Base-by-base conservation (phyloP, 179 eudicot genomes). In the Silene vulgaris region DNA sequence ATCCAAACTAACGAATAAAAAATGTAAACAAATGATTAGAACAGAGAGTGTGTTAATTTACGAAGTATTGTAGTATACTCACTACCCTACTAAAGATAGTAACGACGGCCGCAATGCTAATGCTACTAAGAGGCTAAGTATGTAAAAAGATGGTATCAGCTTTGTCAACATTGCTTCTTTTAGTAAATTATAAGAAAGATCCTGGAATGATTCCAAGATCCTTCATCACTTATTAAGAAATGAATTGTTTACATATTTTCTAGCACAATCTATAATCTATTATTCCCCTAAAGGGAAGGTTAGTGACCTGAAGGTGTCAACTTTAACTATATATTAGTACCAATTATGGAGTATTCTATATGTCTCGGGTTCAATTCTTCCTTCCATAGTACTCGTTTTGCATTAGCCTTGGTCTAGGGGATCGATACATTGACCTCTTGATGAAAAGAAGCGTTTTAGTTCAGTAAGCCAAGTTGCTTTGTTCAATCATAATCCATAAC, bases 41-140 rank as follows among this genome's bases (percentile, higher is more conserved):
- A 40, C 48, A 1, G 48, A 7, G 43, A 5, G 43, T 5, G 8
- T 37, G 35, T 35, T 4, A 35, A 35, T 35, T 35, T 35, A 35
- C 40, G 40, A 35, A 35, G 40, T 35, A 35, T 5, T 35, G 40
- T 37, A 37, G 40, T 37, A 37, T 37, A 37, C 43, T 50, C 56
- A 50, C 59, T 40, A 48, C 67, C 23, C 74, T 76, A 73, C 80
- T 77, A 77, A 80, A 77, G 77, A 68, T 76, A 62, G 83, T 52
- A 80, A 52, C 56, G 54, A 65, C 14, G 74, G 62, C 75, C 54
- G 45, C 64, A 69, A 62, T 54, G 65, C 63, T 32, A 45, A 63
- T 63, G 66, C 32, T 2, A 7, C 32, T 63, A 75, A 32, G 35
- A 35, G 20, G 30, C 30, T 26, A n/a, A 62, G 57, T 32, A 56